A percentile compares a stretch with the other conserved stretches of the same genome.
Evolutionary conservation across 2,329 filamentous ascomycete species (phyloP).

Genomic region (Fusarium sp.): DNA sequence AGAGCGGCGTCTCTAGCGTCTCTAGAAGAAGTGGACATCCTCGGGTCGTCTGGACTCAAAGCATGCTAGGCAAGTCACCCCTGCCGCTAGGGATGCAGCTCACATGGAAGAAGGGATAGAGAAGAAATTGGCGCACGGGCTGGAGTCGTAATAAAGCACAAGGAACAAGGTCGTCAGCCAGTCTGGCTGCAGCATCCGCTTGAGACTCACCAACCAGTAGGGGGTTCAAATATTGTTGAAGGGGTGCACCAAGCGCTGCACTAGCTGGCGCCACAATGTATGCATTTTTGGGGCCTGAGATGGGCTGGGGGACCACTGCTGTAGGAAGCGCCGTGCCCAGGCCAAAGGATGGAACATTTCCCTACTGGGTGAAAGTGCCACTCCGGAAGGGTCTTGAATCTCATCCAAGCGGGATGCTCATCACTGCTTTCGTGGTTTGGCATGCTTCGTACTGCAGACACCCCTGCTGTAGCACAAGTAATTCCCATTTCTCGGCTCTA

Average conservation of each 20-base stretch:
- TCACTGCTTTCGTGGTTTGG: conserved; percentile 39
- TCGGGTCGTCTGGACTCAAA: conserved; percentile 38
- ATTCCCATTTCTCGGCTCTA: conserved; percentile 26
- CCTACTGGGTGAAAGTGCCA: conserved; percentile 41
- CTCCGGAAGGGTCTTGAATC: conserved; percentile 41
- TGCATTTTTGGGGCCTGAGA: conserved; percentile 22
- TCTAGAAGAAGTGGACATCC: conserved; percentile 29
- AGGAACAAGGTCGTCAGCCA: conserved; percentile 12
- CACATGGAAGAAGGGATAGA: conserved; percentile 44
- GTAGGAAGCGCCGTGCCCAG: conserved; percentile 23
- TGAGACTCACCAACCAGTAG: neutral
- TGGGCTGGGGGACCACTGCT: conserved; percentile 15
- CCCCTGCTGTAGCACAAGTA: conserved; percentile 23
- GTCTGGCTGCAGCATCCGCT: conserved; percentile 11
- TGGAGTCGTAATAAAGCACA: conserved; percentile 36
- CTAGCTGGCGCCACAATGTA: conserved; percentile 22
- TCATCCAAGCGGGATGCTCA: conserved; percentile 42
- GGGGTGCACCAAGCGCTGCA: conserved; percentile 9
- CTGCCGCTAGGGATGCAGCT: conserved; percentile 41
- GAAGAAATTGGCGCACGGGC: conserved; percentile 40
- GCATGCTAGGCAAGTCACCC: conserved; percentile 24
- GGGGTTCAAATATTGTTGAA: neutral
- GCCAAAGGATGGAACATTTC: conserved; percentile 37
- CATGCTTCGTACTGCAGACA: conserved; percentile 33
- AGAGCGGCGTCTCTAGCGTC: conserved; percentile 29